These are phyloP conservation scores for Hanseniaspora sp. DNA, from an alignment of 1,139 yeast genomes.

Conservation along the genomic window DNA sequence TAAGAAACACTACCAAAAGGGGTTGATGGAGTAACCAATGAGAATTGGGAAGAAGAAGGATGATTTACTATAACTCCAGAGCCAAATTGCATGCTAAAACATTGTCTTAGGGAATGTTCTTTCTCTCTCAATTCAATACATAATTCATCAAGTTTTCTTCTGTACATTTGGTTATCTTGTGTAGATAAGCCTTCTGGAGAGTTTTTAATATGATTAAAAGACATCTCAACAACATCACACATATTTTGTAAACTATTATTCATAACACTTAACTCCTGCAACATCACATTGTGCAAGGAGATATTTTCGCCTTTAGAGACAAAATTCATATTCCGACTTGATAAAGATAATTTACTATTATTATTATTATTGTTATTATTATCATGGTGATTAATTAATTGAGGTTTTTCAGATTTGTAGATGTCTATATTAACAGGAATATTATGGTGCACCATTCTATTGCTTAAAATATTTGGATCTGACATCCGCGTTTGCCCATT, in stretches of 20 bases:
- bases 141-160: background rate
- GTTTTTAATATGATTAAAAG: background rate
- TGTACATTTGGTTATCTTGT: constrained; percentile 5
- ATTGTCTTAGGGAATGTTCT: background rate
- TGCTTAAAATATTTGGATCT: no score
- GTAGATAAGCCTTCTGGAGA: background rate
- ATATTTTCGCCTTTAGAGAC: background rate
- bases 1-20: constrained; percentile 8
- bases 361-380: no score
- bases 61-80: background rate
- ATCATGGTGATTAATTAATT: no score
- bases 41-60: background rate
- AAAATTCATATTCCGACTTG: no score
- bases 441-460: no score
- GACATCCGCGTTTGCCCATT: no score
- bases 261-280: constrained; percentile 7
- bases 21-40: background rate
- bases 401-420: no score
- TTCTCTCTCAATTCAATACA: background rate
- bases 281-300: background rate
- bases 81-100: constrained; percentile 5
- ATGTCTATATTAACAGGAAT: no score
- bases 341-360: no score
- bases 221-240: constrained; percentile 8
- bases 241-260: constrained; percentile 4